Conservation (phyloP, 305 asterid genomes). For the Salvia sclarea region DNA sequence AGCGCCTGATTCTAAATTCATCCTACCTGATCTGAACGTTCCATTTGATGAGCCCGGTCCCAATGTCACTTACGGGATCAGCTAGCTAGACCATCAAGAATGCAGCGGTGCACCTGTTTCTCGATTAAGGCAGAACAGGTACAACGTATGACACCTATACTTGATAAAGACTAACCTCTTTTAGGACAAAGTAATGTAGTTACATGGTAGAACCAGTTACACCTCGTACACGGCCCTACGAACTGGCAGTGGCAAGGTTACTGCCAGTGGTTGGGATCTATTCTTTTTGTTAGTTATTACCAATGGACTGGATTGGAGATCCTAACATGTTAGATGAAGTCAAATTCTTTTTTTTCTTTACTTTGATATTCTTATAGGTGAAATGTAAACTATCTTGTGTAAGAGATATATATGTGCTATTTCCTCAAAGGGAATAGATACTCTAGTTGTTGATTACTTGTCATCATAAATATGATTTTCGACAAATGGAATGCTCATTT, state of each 20-base stretch:
- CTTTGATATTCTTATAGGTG: slow-evolving; percentile 24
- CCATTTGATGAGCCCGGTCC: slow-evolving; percentile 49
- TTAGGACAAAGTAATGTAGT: slow-evolving; percentile 29
- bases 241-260: slow-evolving; percentile 29
- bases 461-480: too few relatives aligned
- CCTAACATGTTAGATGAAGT: slow-evolving; percentile 18
- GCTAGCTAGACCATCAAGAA: slow-evolving; percentile 33
- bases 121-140: slow-evolving; percentile 7
- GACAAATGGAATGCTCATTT: neutral
- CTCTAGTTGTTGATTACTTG: too few relatives aligned
- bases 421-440: slow-evolving; percentile 23
- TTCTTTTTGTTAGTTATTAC: slow-evolving; percentile 32
- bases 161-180: slow-evolving; percentile 32
- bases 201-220: slow-evolving; percentile 29
- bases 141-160: slow-evolving; percentile 28
- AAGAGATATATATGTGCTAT: slow-evolving; percentile 21
- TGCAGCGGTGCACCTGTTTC: slow-evolving; percentile 7
- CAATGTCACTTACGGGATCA: slow-evolving; percentile 39
- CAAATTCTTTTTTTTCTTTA: slow-evolving; percentile 1
- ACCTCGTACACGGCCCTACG: slow-evolving; percentile 4
- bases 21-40: slow-evolving; percentile 74
- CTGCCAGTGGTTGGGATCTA: slow-evolving; percentile 32
- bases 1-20: slow-evolving; percentile 33
- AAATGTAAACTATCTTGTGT: slow-evolving; percentile 23
- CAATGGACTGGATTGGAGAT: slow-evolving; percentile 27